Conservation (phyloP, 179 eudicot genomes). For the Beta lomatogona region DNA sequence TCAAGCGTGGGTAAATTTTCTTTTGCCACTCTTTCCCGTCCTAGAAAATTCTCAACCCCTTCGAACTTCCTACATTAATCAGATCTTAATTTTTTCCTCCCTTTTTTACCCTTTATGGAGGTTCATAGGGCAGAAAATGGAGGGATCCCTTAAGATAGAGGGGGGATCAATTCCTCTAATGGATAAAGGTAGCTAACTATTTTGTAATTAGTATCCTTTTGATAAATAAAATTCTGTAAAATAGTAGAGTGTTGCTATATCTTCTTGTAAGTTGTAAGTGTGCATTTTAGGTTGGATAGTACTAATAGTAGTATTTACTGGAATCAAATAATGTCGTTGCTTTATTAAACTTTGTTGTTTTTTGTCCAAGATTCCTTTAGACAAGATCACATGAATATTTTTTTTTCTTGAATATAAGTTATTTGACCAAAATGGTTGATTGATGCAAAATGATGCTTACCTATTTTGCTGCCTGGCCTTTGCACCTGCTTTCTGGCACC, state of each 20-base stretch:
- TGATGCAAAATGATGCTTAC: constrained; percentile 23
- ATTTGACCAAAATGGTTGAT: constrained; percentile 15
- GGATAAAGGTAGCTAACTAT: constrained; percentile 21
- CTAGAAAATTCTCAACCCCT: not conserved
- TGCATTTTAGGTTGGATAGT: constrained; percentile 27
- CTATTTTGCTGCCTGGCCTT: constrained; percentile 18
- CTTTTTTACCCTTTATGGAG: not conserved
- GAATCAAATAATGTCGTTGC: constrained; percentile 25
- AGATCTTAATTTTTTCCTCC: not conserved
- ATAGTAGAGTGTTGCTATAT: constrained; percentile 27
- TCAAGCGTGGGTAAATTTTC: not conserved
- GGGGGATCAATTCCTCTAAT: constrained; percentile 16
- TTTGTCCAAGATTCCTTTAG: constrained; percentile 16
- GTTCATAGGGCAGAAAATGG: constrained; percentile 9
- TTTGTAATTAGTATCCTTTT: constrained; percentile 30
- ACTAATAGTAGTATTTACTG: constrained; percentile 5
- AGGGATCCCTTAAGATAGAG: not conserved
- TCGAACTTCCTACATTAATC: not conserved
- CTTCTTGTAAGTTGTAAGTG: constrained; percentile 27
- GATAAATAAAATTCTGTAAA: constrained; percentile 25
- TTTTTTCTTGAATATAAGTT: constrained; percentile 8
- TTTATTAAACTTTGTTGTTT: not conserved
- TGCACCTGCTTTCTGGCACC: constrained; percentile 30
- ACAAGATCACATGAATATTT: constrained; percentile 23
- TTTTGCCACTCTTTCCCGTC: not conserved